phyloP scores from a whole-genome alignment of 345 rosid species.

The Arabis hirsuta region DNA sequence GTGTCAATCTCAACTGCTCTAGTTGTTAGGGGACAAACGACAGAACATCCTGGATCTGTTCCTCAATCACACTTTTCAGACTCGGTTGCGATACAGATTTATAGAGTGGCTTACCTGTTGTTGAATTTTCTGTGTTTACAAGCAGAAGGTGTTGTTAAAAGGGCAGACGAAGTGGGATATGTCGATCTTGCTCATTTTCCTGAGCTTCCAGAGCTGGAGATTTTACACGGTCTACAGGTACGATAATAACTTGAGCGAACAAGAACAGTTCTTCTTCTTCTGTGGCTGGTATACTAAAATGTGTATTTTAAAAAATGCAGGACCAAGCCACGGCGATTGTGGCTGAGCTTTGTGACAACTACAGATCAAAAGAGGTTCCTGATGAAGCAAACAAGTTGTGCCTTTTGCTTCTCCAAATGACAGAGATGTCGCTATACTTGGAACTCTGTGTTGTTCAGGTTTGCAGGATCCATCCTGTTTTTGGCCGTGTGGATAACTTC shows the following conservation, averaged over 20 bases:
- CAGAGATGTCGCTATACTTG: conserved; percentile 81
- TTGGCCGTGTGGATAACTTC: conserved; percentile 86
- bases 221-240: conserved; percentile 92
- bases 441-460: conserved; percentile 81
- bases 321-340: conserved; percentile 75
- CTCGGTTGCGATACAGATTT: conserved; percentile 77
- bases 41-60: conserved; percentile 45
- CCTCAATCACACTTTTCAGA: conserved; percentile 76
- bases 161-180: conserved; percentile 87
- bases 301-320: conserved; percentile 50
- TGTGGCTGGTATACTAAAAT: not conserved
- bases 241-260: not conserved
- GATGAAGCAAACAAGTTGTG: conserved; percentile 57
- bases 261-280: not conserved
- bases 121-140: conserved; percentile 84
- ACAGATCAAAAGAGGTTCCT: conserved; percentile 52
- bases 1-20: conserved; percentile 56
- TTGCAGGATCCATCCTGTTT: conserved; percentile 78
- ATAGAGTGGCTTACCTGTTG: conserved; percentile 72
- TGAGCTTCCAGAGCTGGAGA: conserved; percentile 96
- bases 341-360: conserved; percentile 57
- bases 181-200: conserved; percentile 87
- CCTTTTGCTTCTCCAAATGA: conserved; percentile 59
- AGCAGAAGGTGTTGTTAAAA: conserved; percentile 77
- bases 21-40: conserved; percentile 53